Base-by-base conservation (phyloP, 1,139 yeast genomes). In the Oligophagozyma castellii region DNA sequence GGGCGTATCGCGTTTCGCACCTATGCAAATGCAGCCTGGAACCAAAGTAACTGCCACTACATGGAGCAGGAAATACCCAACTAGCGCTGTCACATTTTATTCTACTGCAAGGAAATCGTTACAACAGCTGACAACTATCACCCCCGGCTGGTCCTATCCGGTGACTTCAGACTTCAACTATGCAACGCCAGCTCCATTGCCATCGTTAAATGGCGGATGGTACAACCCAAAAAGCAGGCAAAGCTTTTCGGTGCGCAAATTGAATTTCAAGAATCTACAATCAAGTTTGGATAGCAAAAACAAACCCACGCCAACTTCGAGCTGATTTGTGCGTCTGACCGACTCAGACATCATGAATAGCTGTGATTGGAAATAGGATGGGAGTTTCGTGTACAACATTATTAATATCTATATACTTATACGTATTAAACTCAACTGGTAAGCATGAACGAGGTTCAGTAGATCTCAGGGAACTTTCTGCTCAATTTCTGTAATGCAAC, bases 1-100 rank as follows among this genome's bases (percentile, higher is more conserved):
- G 0, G 93, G 93, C 22, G 54, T 40, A 28, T 67, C 77, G 2
- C 65, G 81, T 50, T 80, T 59, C 54, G 95, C 95, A 1, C 94
- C 95, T 29, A 83, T 84, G 94, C 95, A 83, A 56, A 54, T 62
- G 35, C 93, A 83, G 56, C 95, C 95, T 5, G 79, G 74, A 4
- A 49, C 78, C 2, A 62, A 56, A 5, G 71, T 81, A 10, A 76
- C 93, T 1, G 72, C 69, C 14, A 62, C 74, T 3, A 56, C 74
- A 3, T 76, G 81, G 79, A 49, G 71, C 2, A 63, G 70, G 46
- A 58, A 63, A 39, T 75, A 57, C 50, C 73, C 86, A 12, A 67
- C 86, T 1, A 71, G 83, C 37, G 61, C 76, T 0, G 83, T 75
- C 16, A 65, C 80, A 1, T 72, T 60, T 43, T 73, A 63, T 50